Evolutionary conservation across 345 rosid genomes (phyloP).

Genomic region (Nephelium lappaceum): DNA sequence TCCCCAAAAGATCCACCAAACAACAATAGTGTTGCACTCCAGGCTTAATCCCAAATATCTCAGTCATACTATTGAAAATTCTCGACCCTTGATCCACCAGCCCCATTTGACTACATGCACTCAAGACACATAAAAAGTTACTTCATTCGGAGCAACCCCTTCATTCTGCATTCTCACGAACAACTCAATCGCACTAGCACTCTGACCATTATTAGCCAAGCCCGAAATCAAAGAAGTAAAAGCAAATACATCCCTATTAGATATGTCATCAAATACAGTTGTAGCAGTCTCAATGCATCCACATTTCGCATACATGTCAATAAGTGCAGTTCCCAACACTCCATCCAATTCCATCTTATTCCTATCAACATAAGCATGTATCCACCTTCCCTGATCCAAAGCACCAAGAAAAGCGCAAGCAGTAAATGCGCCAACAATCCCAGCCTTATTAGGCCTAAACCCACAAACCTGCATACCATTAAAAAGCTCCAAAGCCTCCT

Average conservation of each 20-base stretch:
- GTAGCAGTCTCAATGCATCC: slow-evolving; percentile 46
- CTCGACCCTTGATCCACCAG: slow-evolving; percentile 45
- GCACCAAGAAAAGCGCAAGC: slow-evolving; percentile 53
- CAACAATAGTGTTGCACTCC: slow-evolving; percentile 55
- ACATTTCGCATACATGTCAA: slow-evolving; percentile 65
- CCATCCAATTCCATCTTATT: slow-evolving; percentile 33
- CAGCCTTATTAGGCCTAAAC: slow-evolving; percentile 43
- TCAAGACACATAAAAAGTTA: slow-evolving; percentile 55
- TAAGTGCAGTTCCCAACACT: slow-evolving; percentile 44
- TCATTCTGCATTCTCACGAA: slow-evolving; percentile 50
- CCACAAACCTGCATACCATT: slow-evolving; percentile 47
- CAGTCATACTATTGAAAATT: slow-evolving; percentile 43
- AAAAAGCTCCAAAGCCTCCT: slow-evolving; percentile 49
- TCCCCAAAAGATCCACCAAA: too few species aligned
- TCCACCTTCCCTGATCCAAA: slow-evolving; percentile 59
- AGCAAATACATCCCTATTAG: slow-evolving; percentile 44
- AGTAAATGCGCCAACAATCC: slow-evolving; percentile 46
- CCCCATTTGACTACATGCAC: slow-evolving; percentile 59
- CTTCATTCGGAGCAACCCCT: too few species aligned
- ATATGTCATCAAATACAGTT: slow-evolving; percentile 40
- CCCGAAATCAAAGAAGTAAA: slow-evolving; percentile 55
- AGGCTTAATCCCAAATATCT: slow-evolving; percentile 35
- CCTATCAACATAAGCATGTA: slow-evolving; percentile 48
- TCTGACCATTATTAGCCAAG: slow-evolving; percentile 47
- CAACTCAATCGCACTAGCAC: slow-evolving; percentile 40